Evolutionary conservation across 169 alveolate species (phyloP).

Genomic region (Cyclospora cayetanensis): DNA sequence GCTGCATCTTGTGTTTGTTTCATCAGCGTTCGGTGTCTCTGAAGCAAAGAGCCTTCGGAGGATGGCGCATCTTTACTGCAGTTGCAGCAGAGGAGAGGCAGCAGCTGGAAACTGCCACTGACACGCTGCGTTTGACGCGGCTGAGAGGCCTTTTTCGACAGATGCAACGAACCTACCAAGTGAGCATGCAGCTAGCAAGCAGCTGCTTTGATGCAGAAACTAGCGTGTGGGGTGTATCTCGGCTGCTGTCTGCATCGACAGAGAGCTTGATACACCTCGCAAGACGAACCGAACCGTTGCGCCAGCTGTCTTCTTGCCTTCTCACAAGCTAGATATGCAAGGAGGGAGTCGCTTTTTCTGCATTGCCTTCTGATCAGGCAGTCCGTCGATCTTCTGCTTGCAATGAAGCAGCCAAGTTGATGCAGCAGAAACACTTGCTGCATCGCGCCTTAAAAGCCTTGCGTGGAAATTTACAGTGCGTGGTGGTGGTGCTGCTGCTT

Average conservation of each 20-base stretch:
- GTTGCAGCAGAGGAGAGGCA: conserved; percentile 22
- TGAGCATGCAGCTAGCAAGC: no score
- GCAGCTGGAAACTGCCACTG: conserved; percentile 18
- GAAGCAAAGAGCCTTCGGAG: conserved; percentile 22
- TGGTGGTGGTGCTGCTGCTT: conserved; percentile 28
- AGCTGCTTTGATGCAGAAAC: no score
- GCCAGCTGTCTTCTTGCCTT: neutral
- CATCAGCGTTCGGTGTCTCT: conserved; percentile 40
- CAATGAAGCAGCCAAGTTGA: conserved; percentile 2
- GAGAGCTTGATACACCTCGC: no score
- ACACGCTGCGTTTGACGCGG: conserved; percentile 20
- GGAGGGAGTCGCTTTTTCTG: neutral
- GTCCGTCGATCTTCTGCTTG: conserved; percentile 20
- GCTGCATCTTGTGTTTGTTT: neutral
- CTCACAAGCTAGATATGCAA: neutral
- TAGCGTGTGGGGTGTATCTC: no score
- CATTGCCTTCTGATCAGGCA: neutral
- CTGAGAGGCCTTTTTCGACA: neutral
- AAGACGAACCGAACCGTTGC: no score
- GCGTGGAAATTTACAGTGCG: neutral
- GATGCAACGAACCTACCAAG: neutral
- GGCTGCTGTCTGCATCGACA: no score
- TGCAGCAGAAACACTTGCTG: conserved; percentile 50
- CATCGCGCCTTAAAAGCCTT: neutral
- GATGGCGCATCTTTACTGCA: conserved; percentile 9